phyloP scores from a whole-genome alignment of 208 protist species.

The Crithidia expoeki region DNA sequence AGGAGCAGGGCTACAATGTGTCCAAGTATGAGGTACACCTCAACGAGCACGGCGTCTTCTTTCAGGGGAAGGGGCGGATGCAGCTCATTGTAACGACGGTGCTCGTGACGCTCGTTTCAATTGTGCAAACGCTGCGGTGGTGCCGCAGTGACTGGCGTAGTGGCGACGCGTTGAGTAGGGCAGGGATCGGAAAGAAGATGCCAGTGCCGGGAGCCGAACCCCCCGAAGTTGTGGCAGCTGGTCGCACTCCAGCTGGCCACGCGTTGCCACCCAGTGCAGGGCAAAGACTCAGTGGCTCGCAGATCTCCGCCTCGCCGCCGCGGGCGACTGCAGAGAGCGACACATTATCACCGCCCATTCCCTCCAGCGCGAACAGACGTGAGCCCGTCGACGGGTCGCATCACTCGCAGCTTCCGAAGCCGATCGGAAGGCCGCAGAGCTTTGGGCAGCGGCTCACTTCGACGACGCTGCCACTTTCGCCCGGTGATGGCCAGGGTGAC shows the following conservation, averaged over 20 bases:
- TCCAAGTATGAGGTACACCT: conserved; percentile 23
- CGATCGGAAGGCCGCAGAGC: conserved; percentile 9
- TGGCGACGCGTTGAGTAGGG: too few relatives aligned
- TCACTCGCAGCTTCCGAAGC: conserved; percentile 13
- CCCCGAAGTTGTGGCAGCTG: background rate
- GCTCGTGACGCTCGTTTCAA: conserved; percentile 18
- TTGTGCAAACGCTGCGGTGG: conserved; percentile 30
- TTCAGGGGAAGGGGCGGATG: conserved; percentile 18
- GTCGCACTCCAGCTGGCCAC: too few relatives aligned
- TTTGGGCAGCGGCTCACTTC: background rate
- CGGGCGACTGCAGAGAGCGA: background rate
- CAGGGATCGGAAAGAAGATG: background rate
- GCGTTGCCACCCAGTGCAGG: background rate
- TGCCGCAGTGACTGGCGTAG: conserved; percentile 14
- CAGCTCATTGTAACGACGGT: conserved; percentile 25
- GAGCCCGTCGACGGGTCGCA: background rate
- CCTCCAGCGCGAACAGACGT: background rate
- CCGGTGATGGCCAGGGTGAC: background rate
- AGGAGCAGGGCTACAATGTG: conserved; percentile 37
- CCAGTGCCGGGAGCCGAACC: background rate
- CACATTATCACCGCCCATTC: background rate
- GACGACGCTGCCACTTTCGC: background rate
- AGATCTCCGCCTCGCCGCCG: background rate
- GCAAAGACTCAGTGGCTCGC: background rate
- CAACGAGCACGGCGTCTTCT: conserved; percentile 18